Base-by-base conservation (phyloP, 441 rosid genomes). In the Erodium trifolium region DNA sequence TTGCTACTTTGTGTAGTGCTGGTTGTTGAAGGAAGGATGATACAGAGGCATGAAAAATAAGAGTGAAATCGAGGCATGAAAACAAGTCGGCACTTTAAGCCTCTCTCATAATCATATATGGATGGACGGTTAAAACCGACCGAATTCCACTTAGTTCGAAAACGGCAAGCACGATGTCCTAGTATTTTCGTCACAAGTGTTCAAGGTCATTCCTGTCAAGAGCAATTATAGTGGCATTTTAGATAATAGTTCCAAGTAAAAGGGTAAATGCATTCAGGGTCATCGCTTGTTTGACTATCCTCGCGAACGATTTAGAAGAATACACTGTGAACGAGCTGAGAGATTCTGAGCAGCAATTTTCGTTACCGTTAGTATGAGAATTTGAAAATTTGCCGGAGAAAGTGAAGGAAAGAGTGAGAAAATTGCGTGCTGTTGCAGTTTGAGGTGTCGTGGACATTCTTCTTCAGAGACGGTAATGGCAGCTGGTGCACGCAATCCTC, bases 381-480 rank as follows among this genome's bases (percentile, higher is more conserved):
- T 59, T 59, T 59, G 63, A 59, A 59, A 59, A 1, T 17, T 59
- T 18, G 27, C 8, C 6, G 18, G 5, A 51, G 59, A 51, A 51
- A 51, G 63, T n/a, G 59, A 14, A 6, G 17, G 59, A 51, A 51
- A 51, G 59, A 10, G 64, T 9, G 63, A 19, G 63, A 57, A 57
- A 2, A 17, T 18, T 2, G 34, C 34, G 34, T 3, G 34, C 34
- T 31, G 3, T 31, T 31, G 34, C 16, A 14, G 5, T 60, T 23
- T 19, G 64, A 60, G 64, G 64, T 59, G 4, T 59, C 63, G 12
- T 31, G 2, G 13, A 18, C 63, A 59, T 60, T 60, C 34, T 60
- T 60, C 64, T 19, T 11, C 64, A 4, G 65, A 62, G 37, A 62
- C 31, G 34, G 34, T 60, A 60, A 60, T 23, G 64, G 34, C 64